phyloP scores from a whole-genome alignment of 805 yeast genomes.

The Candida easanensis region DNA sequence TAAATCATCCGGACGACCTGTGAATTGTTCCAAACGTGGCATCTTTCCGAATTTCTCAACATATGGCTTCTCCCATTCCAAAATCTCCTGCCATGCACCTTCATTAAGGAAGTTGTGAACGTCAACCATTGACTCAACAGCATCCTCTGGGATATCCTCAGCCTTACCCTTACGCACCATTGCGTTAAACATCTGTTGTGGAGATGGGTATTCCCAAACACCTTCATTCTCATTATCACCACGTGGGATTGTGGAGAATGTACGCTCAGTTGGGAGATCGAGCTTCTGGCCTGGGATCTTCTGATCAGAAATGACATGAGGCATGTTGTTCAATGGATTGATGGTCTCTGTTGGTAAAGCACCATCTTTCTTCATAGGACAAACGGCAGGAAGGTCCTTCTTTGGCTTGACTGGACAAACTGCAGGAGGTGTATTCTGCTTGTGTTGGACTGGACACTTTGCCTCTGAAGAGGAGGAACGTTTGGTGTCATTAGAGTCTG shows the following conservation, averaged over 20 bases:
- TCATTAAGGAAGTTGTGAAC: conserved; percentile 96
- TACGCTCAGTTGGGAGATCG: conserved; percentile 78
- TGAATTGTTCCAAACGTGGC: conserved; percentile 81
- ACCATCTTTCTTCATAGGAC: conserved; percentile 36
- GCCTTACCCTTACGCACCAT: conserved; percentile 92
- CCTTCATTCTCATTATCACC: conserved; percentile 66
- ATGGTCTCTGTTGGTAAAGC: conserved; percentile 28
- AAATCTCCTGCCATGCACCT: conserved; percentile 95
- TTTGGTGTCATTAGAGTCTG: conserved; percentile 34
- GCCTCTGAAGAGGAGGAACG: conserved; percentile 16
- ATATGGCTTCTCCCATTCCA: conserved; percentile 85
- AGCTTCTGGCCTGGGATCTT: conserved; percentile 78
- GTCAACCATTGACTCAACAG: conserved; percentile 94
- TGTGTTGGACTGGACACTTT: conserved; percentile 40
- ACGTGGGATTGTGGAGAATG: conserved; percentile 82
- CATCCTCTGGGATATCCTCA: conserved; percentile 87
- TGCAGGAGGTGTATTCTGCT: conserved; percentile 30
- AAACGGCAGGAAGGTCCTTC: conserved; percentile 33
- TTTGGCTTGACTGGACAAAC: conserved; percentile 41
- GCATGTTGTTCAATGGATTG: conserved; percentile 91
- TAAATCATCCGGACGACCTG: conserved; percentile 86
- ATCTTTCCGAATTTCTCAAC: conserved; percentile 48
- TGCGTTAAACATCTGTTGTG: conserved; percentile 98
- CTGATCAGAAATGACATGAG: conserved; percentile 60
- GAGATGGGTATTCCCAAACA: conserved; percentile 98